phyloP scores from a whole-genome alignment of 1,284 basidiomycete species.

The Puccinia polysora region DNA sequence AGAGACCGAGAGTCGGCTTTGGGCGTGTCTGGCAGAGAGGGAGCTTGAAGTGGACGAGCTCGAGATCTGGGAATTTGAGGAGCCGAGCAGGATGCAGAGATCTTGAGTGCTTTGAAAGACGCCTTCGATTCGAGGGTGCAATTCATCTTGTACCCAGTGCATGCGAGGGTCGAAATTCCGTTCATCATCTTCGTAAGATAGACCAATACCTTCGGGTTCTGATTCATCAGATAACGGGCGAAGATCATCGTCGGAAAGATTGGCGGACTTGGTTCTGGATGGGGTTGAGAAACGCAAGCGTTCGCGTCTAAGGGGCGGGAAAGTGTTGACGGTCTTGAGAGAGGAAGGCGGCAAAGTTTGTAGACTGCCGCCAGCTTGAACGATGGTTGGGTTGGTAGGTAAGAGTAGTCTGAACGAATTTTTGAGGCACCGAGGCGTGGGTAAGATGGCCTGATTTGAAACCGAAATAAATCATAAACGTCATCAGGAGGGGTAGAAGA shows the following conservation, averaged over 20 bases:
- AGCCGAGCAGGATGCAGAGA: slow-evolving; percentile 12
- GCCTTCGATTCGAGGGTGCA: slow-evolving; percentile 27
- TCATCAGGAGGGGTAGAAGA: neutral
- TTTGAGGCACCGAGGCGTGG: slow-evolving; percentile 30
- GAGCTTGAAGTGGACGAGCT: neutral
- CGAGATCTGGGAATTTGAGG: neutral
- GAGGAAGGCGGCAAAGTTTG: neutral
- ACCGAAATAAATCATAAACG: no score
- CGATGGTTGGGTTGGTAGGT: slow-evolving; percentile 6
- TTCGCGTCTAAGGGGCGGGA: slow-evolving; percentile 31
- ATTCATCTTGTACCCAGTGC: slow-evolving; percentile 35
- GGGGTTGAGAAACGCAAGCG: slow-evolving; percentile 8
- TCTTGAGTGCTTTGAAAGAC: slow-evolving; percentile 41
- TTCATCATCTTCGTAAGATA: slow-evolving; percentile 23
- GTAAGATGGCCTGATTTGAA: slow-evolving; percentile 37
- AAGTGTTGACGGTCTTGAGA: slow-evolving; percentile 16
- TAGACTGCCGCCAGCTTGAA: neutral
- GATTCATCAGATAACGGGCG: slow-evolving; percentile 38
- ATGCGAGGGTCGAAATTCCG: neutral
- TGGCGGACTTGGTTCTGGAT: slow-evolving; percentile 10
- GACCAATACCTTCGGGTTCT: slow-evolving; percentile 34
- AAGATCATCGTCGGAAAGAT: slow-evolving; percentile 8
- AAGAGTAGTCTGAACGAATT: slow-evolving; percentile 33
- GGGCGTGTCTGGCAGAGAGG: slow-evolving; percentile 26
- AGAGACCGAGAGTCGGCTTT: slow-evolving; percentile 20